phyloP scores from a whole-genome alignment of 1,139 yeast species.

The Kurtzmaniella quercitrusa region DNA sequence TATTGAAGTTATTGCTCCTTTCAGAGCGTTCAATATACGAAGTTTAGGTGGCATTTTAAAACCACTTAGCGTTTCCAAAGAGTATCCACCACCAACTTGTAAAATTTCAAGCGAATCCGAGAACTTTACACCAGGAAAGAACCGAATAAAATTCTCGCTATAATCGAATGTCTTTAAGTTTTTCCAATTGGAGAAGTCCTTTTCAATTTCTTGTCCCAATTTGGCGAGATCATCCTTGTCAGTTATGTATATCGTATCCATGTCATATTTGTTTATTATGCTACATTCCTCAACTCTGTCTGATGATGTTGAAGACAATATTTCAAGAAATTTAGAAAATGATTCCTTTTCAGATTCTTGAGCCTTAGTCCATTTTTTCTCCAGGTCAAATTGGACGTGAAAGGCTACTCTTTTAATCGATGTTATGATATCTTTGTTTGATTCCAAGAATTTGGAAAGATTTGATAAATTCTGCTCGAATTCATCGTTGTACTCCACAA shows the following conservation, averaged over 20 bases:
- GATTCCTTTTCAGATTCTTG: slow-evolving; percentile 21
- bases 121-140: slow-evolving; percentile 38
- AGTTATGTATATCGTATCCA: slow-evolving; percentile 32
- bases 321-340: slow-evolving; percentile 24
- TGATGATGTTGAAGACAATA: slow-evolving; percentile 21
- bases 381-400: slow-evolving; percentile 36
- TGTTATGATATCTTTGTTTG: slow-evolving; percentile 16
- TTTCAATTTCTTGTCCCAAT: slow-evolving; percentile 38
- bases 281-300: slow-evolving; percentile 37
- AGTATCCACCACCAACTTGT: slow-evolving; percentile 40
- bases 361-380: slow-evolving; percentile 34
- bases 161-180: slow-evolving; percentile 34
- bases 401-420: slow-evolving; percentile 26
- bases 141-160: slow-evolving; percentile 35
- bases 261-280: slow-evolving; percentile 35
- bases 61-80: slow-evolving; percentile 39
- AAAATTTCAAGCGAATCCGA: slow-evolving; percentile 37
- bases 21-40: slow-evolving; percentile 28
- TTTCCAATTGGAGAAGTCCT: slow-evolving; percentile 35
- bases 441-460: slow-evolving; percentile 21
- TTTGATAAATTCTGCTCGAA: slow-evolving; percentile 22
- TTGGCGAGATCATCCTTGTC: slow-evolving; percentile 31
- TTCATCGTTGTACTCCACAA: slow-evolving; percentile 32
- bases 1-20: slow-evolving; percentile 33
- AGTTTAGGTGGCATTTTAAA: slow-evolving; percentile 39